A percentile compares a stretch with the other conserved stretches of the same genome.
Conservation (phyloP, 2,329 filamentous ascomycete species). For the Akanthomyces muscarius region DNA sequence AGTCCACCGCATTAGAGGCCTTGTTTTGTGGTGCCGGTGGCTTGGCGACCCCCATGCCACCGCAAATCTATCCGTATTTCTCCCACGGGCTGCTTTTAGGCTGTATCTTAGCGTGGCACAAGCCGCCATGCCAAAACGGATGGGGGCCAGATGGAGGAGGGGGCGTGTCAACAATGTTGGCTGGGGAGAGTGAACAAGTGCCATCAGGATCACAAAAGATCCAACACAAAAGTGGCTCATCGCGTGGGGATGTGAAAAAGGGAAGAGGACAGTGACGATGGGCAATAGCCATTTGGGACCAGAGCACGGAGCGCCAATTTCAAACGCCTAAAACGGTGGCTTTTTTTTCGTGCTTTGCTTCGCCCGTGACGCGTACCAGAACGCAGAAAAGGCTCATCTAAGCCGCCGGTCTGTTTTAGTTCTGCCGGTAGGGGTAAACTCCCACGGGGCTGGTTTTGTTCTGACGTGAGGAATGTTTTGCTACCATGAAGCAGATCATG, state of each 20-base stretch:
- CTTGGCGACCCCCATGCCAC: conserved; percentile 10
- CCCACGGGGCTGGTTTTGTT: conserved; percentile 5
- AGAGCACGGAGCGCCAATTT: background rate
- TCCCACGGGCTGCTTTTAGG: background rate
- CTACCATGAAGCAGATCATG: background rate
- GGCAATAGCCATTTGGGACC: background rate
- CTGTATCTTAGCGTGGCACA: background rate
- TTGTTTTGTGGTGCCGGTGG: conserved; percentile 8
- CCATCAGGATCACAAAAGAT: conserved; percentile 5
- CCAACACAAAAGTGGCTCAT: background rate
- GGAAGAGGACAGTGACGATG: background rate
- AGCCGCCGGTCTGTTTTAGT: background rate
- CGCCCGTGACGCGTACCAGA: background rate
- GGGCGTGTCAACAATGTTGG: background rate
- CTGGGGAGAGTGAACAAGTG: background rate
- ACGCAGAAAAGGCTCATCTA: background rate
- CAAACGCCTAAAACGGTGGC: background rate
- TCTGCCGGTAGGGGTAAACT: background rate
- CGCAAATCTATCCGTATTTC: conserved; percentile 15
- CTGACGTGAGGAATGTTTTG: conserved; percentile 12
- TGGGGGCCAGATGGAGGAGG: background rate
- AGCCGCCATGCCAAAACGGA: background rate
- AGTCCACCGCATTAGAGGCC: conserved; percentile 3
- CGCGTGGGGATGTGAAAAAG: background rate
- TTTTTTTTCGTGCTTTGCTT: background rate